Evolutionary conservation across 2,329 filamentous ascomycete genomes (phyloP).

Genomic region (Colletotrichum lini): DNA sequence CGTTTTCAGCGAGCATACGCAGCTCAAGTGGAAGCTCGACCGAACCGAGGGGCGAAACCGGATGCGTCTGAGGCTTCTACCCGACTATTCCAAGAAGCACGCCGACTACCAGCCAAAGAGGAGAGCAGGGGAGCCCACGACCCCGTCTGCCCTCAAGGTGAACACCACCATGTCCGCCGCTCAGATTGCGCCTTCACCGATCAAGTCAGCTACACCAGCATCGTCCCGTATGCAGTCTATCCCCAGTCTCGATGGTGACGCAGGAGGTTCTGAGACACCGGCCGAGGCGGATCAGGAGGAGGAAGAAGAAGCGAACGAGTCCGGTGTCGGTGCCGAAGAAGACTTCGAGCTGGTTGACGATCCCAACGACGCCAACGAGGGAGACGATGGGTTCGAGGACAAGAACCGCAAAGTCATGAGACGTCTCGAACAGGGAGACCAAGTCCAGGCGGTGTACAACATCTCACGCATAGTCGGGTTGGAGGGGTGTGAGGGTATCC

Average conservation of each 20-base stretch:
- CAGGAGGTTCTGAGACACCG: slow-evolving; percentile 37
- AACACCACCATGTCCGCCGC: slow-evolving; percentile 42
- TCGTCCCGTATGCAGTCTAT: slow-evolving; percentile 44
- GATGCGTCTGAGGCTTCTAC: slow-evolving; percentile 90
- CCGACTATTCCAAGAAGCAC: slow-evolving; percentile 78
- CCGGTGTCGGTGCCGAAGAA: slow-evolving; percentile 75
- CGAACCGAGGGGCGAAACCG: slow-evolving; percentile 95
- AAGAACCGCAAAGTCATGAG: slow-evolving; percentile 99
- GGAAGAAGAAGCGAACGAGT: slow-evolving; percentile 46
- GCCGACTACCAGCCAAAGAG: slow-evolving; percentile 89
- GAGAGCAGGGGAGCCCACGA: slow-evolving; percentile 55
- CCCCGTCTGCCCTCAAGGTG: slow-evolving; percentile 39
- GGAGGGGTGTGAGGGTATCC: slow-evolving; percentile 92
- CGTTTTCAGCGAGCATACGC: slow-evolving; percentile 77
- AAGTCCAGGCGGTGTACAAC: slow-evolving; percentile 95
- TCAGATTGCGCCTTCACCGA: slow-evolving; percentile 38
- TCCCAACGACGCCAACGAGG: slow-evolving; percentile 85
- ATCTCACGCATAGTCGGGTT: slow-evolving; percentile 94
- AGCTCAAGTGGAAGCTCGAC: slow-evolving; percentile 90
- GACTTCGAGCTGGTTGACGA: slow-evolving; percentile 98
- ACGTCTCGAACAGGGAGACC: slow-evolving; percentile 88
- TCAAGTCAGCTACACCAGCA: slow-evolving; percentile 46
- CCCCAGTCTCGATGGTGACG: slow-evolving; percentile 38
- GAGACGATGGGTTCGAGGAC: slow-evolving; percentile 87
- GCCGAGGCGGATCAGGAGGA: slow-evolving; percentile 47